A percentile compares a stretch with the other conserved stretches of the same genome.
Conservation (phyloP, 495 filamentous ascomycete species). For the Letharia lupina region DNA sequence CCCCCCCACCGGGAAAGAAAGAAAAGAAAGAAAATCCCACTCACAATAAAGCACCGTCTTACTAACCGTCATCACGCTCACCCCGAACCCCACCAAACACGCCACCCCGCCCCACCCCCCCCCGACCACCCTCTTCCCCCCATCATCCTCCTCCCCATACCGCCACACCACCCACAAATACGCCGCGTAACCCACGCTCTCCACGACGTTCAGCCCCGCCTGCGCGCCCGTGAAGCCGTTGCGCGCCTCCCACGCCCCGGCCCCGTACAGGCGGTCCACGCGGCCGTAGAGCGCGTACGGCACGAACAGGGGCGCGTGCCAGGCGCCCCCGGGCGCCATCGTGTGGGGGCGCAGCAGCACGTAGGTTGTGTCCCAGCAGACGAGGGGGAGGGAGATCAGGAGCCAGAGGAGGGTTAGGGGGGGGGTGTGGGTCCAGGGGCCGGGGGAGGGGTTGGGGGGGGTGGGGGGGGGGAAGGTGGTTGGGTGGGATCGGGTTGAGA, state of each 20-base stretch:
- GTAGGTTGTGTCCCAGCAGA: constrained; percentile 78
- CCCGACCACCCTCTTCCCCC: constrained; percentile 32
- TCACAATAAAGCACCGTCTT: constrained; percentile 86
- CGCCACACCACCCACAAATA: constrained; percentile 58
- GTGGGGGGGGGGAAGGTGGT: constrained; percentile 37
- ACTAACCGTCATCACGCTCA: constrained; percentile 71
- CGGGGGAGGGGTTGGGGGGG: constrained; percentile 20
- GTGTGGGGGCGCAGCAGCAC: constrained; percentile 72
- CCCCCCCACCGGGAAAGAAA: not conserved
- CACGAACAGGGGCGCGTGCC: constrained; percentile 67
- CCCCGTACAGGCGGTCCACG: constrained; percentile 80
- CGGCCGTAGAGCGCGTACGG: constrained; percentile 77
- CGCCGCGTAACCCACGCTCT: constrained; percentile 59
- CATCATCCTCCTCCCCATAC: constrained; percentile 35
- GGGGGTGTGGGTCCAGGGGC: constrained; percentile 60
- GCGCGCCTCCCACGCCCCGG: constrained; percentile 58
- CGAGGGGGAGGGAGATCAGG: constrained; percentile 65
- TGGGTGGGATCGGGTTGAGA: constrained; percentile 46
- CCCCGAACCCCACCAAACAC: constrained; percentile 57
- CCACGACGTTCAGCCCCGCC: constrained; percentile 61
- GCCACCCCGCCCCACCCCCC: constrained; percentile 38
- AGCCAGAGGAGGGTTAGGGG: constrained; percentile 64
- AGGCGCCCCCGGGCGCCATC: constrained; percentile 63
- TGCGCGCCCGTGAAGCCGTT: constrained; percentile 81
- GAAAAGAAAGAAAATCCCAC: constrained; percentile 24